Evolutionary conservation across 139 green algal genomes (phyloP).

Genomic region (Coelastrella sp.): DNA sequence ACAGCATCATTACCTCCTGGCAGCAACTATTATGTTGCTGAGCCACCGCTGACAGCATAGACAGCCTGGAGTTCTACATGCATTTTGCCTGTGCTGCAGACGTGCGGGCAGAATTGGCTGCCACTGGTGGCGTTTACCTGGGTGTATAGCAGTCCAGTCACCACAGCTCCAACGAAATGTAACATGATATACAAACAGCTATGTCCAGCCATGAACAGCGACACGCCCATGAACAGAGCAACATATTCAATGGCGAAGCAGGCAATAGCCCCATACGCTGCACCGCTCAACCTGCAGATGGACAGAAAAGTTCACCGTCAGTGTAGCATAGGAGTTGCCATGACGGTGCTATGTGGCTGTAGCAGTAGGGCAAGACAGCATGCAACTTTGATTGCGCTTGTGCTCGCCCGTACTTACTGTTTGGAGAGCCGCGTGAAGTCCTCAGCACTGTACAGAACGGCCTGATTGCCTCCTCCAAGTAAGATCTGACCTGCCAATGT

Average conservation of each 20-base stretch:
- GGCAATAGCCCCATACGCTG: slow-evolving; percentile 55
- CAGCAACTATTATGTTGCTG: no score
- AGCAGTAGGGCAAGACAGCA: no score
- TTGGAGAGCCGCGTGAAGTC: background rate
- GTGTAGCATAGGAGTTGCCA: background rate
- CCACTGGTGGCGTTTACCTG: slow-evolving; percentile 40
- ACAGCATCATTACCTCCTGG: no score
- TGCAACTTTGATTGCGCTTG: background rate
- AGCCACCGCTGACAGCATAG: no score
- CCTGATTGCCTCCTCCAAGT: background rate
- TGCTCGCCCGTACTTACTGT: background rate
- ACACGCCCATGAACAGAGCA: slow-evolving; percentile 62
- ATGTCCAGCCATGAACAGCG: slow-evolving; percentile 58
- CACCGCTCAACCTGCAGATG: slow-evolving; percentile 47
- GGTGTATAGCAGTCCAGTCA: slow-evolving; percentile 52
- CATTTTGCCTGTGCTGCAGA: no score
- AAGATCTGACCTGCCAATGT: slow-evolving; percentile 6
- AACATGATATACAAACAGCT: slow-evolving; percentile 55
- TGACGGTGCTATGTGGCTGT: background rate
- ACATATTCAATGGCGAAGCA: slow-evolving; percentile 69
- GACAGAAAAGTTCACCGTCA: background rate
- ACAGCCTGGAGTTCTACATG: no score
- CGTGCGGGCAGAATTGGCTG: no score
- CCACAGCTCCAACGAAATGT: slow-evolving; percentile 56
- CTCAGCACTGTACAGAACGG: background rate